Conservation (phyloP, 495 filamentous ascomycete genomes). For the Aspergillus cristatus region DNA sequence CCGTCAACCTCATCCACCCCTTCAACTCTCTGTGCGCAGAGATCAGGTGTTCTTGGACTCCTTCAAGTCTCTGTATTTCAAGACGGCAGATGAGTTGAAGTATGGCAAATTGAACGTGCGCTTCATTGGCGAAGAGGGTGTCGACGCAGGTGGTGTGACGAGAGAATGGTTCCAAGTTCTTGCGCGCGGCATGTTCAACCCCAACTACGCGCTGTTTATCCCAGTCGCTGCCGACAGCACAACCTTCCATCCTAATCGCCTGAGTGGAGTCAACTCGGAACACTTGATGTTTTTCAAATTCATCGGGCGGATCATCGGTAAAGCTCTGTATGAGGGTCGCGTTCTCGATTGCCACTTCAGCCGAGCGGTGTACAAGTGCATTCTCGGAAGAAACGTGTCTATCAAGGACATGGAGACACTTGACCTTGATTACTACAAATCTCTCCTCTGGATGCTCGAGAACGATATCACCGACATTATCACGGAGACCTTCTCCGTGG, state of each 20-base stretch:
- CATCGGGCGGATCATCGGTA: slow-evolving; percentile 96
- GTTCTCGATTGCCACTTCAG: slow-evolving; percentile 98
- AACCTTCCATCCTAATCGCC: slow-evolving; percentile 94
- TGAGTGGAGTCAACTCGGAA: slow-evolving; percentile 88
- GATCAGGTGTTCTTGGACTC: slow-evolving; percentile 98
- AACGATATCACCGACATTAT: slow-evolving; percentile 99
- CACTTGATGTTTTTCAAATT: slow-evolving; percentile 99
- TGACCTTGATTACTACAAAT: slow-evolving; percentile 98
- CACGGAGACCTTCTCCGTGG: slow-evolving; percentile 91
- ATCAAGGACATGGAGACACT: slow-evolving; percentile 99
- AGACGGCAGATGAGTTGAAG: slow-evolving; percentile 90
- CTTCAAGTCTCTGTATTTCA: slow-evolving; percentile 93
- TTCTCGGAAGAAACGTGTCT: slow-evolving; percentile 86
- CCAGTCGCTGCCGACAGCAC: slow-evolving; percentile 97
- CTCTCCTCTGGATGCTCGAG: slow-evolving; percentile 96
- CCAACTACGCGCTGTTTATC: slow-evolving; percentile 91
- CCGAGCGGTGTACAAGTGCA: slow-evolving; percentile 94
- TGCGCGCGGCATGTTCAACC: slow-evolving; percentile 96
- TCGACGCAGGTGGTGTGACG: slow-evolving; percentile 95
- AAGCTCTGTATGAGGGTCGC: slow-evolving; percentile 92
- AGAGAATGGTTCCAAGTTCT: slow-evolving; percentile 99
- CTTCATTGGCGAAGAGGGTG: slow-evolving; percentile 95
- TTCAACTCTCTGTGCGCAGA: slow-evolving; percentile 84
- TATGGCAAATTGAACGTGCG: slow-evolving; percentile 96
- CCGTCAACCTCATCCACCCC: slow-evolving; percentile 58